Conservation (phyloP, 108 stramenopile genomes). For the Chaetoceros tenuissimus region DNA sequence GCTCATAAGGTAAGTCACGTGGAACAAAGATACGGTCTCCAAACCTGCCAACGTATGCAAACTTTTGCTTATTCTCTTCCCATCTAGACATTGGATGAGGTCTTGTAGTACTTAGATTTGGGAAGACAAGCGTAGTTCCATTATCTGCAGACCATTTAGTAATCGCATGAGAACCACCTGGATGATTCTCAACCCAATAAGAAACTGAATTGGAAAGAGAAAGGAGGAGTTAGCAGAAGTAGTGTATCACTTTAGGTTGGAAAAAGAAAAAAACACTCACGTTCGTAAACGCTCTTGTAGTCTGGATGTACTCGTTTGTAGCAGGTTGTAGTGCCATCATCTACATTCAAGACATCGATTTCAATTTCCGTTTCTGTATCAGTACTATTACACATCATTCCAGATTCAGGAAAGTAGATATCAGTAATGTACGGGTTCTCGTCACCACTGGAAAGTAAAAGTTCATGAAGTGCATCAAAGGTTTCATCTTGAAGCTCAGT, state of each 20-base stretch:
- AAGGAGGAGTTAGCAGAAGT: too few relatives aligned
- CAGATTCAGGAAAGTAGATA: neutral
- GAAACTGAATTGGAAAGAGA: too few relatives aligned
- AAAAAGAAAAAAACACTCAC: too few relatives aligned
- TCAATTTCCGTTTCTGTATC: neutral
- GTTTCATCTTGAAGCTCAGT: neutral
- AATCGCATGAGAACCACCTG: conserved; percentile 9
- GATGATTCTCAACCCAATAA: conserved; percentile 28
- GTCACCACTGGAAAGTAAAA: neutral
- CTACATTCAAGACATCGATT: neutral
- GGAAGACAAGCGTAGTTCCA: neutral
- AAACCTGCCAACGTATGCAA: conserved; percentile 10
- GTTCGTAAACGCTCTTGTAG: conserved; percentile 39
- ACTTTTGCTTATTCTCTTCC: conserved; percentile 5
- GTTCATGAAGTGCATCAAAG: neutral
- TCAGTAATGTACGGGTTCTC: neutral
- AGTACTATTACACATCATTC: neutral
- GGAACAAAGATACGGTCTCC: conserved; percentile 11
- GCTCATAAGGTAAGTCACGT: conserved; percentile 11
- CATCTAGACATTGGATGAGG: conserved; percentile 4
- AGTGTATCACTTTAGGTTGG: too few relatives aligned
- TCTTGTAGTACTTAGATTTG: neutral
- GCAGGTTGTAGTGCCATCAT: conserved; percentile 7
- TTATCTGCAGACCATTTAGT: neutral
- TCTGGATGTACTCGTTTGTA: conserved; percentile 40